Conservation (phyloP, 257 asterid genomes). For the Verbascum thapsus region DNA sequence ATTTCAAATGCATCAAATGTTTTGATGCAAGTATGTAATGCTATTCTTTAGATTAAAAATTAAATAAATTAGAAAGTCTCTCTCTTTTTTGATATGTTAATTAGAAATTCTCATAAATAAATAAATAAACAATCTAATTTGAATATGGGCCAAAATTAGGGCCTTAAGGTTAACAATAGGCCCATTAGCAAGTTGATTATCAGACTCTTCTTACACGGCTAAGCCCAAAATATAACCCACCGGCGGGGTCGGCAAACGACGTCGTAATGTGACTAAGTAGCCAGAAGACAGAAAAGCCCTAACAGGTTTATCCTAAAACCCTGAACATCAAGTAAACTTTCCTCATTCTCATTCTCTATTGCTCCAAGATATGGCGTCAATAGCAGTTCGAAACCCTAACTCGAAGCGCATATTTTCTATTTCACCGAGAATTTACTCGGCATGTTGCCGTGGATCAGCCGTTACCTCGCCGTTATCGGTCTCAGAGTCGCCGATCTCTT, state of each 20-base stretch:
- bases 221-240: neutral
- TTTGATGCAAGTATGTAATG: no score
- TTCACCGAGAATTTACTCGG: slow-evolving; percentile 27
- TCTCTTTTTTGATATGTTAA: no score
- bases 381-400: slow-evolving; percentile 35
- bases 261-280: neutral
- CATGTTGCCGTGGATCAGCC: slow-evolving; percentile 34
- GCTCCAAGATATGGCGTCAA: slow-evolving; percentile 38
- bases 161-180: neutral
- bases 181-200: neutral
- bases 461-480: slow-evolving; percentile 12
- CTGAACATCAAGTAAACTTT: neutral
- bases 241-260: neutral
- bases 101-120: no score
- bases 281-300: slow-evolving; percentile 8
- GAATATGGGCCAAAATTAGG: neutral
- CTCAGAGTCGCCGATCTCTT: slow-evolving; percentile 24
- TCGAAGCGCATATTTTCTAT: slow-evolving; percentile 32
- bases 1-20: no score
- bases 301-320: slow-evolving; percentile 25
- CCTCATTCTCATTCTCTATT: neutral
- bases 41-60: no score
- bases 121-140: no score
- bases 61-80: no score
- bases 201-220: neutral